Evolutionary conservation across 306 rosid species (phyloP).

Genomic region (Quercus wislizeni): DNA sequence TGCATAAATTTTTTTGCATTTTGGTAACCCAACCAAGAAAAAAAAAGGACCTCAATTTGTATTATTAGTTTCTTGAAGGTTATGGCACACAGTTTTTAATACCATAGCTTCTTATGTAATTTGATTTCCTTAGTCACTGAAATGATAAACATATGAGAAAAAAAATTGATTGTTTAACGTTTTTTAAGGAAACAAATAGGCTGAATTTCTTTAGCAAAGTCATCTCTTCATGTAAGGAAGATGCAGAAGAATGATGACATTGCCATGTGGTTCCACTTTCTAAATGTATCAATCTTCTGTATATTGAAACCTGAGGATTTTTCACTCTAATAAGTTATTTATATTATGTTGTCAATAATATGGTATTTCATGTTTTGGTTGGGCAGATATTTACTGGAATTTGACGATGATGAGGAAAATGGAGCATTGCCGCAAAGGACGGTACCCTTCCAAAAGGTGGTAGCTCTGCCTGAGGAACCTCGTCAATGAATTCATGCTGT

Average conservation of each 20-base stretch:
- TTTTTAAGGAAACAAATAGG: not conserved
- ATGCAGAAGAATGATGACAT: not conserved
- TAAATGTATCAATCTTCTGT: not conserved
- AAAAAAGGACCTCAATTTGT: not conserved
- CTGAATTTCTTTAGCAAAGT: not conserved
- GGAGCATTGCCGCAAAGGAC: slow-evolving; percentile 91
- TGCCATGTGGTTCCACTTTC: not conserved
- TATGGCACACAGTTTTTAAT: not conserved
- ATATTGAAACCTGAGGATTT: not conserved
- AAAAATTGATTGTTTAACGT: not conserved
- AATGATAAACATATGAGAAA: not conserved
- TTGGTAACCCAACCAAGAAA: not conserved
- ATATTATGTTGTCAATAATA: not conserved
- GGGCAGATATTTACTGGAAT: slow-evolving; percentile 86
- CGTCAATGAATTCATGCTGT: slow-evolving; percentile 59
- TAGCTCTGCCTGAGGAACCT: slow-evolving; percentile 89
- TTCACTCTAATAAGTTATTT: not conserved
- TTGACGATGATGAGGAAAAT: slow-evolving; percentile 98
- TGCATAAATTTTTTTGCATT: not conserved
- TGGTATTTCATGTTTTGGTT: slow-evolving; percentile 24
- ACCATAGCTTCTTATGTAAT: not conserved
- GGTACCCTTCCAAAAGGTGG: slow-evolving; percentile 91
- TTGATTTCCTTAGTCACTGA: not conserved
- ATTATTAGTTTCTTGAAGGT: not conserved
- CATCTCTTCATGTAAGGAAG: not conserved